Base-by-base conservation (phyloP, 352 stramenopile species). In the Thalassiosira mediterranea region DNA sequence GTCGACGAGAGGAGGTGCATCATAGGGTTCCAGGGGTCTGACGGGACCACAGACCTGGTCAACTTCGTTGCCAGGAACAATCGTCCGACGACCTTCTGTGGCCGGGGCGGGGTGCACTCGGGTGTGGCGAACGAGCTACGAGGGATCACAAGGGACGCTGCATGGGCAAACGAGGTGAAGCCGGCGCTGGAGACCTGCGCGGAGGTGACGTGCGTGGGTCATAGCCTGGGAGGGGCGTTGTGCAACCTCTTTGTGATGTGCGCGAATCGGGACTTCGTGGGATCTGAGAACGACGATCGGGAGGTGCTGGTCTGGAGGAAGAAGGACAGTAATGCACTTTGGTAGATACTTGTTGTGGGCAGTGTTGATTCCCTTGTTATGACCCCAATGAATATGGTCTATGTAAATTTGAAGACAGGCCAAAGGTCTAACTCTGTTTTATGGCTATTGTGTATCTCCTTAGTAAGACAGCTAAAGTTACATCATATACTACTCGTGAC, bases 191-290 rank as follows among this genome's bases (percentile, higher is more conserved):
- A 77, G 38, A 77, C 57, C 15, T 77, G 68, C 68, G 48, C 71
- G 8, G 69, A 78, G 23, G 69, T 78, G 13, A 72, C 38, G 2
- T 78, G 69, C 49, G 57, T 78, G 4, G 69, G 69, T 4, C 60
- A 78, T 34, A 72, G 58, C 3, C 34, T 78, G n/a, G 69, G 69
- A 38, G 69, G 69, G 4, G 34, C 58, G 19, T 19, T 78, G 37
- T 78, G 69, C 26, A 78, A 78, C 67, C 32, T 78, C 23, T 78
- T 78, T 52, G 56, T 40, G 4, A 72, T 78, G 51, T 78, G 69
- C 42, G 69, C 69, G 31, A 78, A 78, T 40, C 49, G 63, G 37
- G 67, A 59, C 1, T 29, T 44, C 15, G 67, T 58, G 48, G 57
- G 68, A 49, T 69, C 67, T 21, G 26, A 17, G 48, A 32, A 28